A percentile compares a stretch with the other conserved stretches of the same genome.
Evolutionary conservation across 768 basidiomycete species (phyloP).

Genomic region (Lepiota venenata): DNA sequence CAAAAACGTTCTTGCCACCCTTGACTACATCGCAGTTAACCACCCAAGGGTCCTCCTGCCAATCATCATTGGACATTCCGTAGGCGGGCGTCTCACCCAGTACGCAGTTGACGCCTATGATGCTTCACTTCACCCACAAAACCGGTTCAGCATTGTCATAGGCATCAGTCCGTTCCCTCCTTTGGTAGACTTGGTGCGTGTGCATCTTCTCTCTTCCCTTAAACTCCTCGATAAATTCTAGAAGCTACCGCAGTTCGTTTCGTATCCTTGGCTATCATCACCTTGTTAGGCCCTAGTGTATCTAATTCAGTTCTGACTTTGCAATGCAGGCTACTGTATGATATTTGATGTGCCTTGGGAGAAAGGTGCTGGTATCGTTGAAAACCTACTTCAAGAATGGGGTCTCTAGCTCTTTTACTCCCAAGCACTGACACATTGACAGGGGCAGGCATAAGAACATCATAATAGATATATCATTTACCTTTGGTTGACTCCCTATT

Average conservation of each 20-base stretch:
- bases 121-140: background rate
- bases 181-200: background rate
- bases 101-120: background rate
- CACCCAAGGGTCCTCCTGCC: background rate
- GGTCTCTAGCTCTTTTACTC: background rate
- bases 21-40: slow-evolving; percentile 6
- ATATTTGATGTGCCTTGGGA: slow-evolving; percentile 1
- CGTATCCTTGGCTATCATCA: background rate
- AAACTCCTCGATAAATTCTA: background rate
- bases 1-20: no score
- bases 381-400: background rate
- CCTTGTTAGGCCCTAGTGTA: background rate
- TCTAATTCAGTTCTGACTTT: background rate
- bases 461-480: no score
- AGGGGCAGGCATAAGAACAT: no score
- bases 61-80: background rate
- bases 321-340: background rate
- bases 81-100: background rate
- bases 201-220: background rate
- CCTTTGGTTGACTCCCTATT: no score
- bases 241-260: background rate
- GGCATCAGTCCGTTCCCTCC: slow-evolving; percentile 4
- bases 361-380: background rate
- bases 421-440: no score
- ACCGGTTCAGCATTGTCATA: background rate